Conservation (phyloP, 371 early-diverging fungal species). For the Mortierella sp. region DNA sequence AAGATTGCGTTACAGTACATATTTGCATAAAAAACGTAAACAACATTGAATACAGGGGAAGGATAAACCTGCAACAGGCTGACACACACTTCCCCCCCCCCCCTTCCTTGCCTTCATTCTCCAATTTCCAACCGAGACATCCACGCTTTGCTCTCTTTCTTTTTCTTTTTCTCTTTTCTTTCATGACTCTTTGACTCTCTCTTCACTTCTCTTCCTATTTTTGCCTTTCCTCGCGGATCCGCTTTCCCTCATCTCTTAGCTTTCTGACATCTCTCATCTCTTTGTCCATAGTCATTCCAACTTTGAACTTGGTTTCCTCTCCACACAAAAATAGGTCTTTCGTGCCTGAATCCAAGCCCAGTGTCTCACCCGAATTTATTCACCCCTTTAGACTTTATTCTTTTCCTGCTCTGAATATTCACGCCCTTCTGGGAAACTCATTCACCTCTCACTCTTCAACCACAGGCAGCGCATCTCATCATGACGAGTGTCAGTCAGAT, state of each 20-base stretch:
- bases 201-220: not conserved
- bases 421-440: too few species aligned
- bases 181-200: not conserved
- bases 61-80: too few species aligned
- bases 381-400: too few species aligned
- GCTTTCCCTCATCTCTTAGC: not conserved
- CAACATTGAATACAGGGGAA: too few species aligned
- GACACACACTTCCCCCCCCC: not conserved
- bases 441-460: too few species aligned
- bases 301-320: not conserved
- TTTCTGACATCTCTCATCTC: too few species aligned
- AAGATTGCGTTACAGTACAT: too few species aligned
- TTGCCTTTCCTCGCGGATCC: not conserved
- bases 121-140: not conserved
- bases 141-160: not conserved
- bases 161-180: not conserved
- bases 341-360: too few species aligned
- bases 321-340: not conserved
- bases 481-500: constrained; percentile 25
- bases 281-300: not conserved
- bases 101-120: too few species aligned
- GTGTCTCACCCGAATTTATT: too few species aligned
- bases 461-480: not conserved
- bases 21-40: too few species aligned
- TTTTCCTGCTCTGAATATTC: too few species aligned